A percentile compares a stretch with the other conserved stretches of the same genome.
Conservation (phyloP, 345 rosid species). For the Salix arbutifolia region DNA sequence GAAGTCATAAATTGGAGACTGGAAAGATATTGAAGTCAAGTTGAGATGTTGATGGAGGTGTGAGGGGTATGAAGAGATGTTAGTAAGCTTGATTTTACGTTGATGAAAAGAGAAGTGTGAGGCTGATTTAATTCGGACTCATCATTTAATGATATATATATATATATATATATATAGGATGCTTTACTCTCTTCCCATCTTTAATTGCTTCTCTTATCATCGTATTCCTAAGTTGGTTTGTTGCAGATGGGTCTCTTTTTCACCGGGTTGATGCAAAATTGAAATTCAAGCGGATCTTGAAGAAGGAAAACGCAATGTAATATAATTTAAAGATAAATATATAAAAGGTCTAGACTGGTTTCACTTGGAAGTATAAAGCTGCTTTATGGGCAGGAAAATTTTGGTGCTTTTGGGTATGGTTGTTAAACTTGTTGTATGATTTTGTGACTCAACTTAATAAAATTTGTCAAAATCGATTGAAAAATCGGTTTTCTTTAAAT, state of each 20-base stretch:
- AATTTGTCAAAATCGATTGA: no score
- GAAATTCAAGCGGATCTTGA: not conserved
- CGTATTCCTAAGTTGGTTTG: no score
- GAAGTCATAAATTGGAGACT: not conserved
- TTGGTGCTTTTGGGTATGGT: no score
- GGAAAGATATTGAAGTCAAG: not conserved
- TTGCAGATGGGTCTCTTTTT: not conserved
- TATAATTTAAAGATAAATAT: no score
- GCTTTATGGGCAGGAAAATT: no score
- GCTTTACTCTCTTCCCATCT: not conserved
- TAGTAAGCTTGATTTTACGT: not conserved
- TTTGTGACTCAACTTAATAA: no score
- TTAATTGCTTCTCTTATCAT: not conserved
- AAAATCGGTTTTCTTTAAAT: no score
- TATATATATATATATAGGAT: not conserved
- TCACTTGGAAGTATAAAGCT: no score
- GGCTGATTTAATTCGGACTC: not conserved
- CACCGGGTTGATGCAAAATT: not conserved
- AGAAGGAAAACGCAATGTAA: not conserved
- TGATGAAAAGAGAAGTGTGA: not conserved
- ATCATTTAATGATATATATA: not conserved
- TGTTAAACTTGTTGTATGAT: no score
- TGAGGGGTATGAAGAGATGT: not conserved
- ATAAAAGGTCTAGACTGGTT: no score
- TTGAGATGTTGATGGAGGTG: not conserved